Evolutionary conservation across 176 grass and related monocot genomes (phyloP), one percentile per base, ranked within the genome.

Genomic region (Echinochloa phyllopogon): DNA sequence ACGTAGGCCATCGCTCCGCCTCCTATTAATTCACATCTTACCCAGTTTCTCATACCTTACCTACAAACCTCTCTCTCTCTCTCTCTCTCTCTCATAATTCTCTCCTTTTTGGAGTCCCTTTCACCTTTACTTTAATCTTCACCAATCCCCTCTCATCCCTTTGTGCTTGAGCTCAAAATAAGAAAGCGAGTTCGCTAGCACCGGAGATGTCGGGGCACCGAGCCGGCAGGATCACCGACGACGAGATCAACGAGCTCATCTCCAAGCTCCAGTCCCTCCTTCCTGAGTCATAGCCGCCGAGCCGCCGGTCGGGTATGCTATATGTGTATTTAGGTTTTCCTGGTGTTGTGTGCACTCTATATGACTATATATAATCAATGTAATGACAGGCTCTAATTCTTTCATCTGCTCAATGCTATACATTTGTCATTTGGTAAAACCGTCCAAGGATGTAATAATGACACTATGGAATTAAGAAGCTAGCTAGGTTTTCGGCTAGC

Each of bases 181-280:
- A 44, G 38, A 62, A 24, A 8, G 21, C 2, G 41, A 49, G 42
- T 17, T 75, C 6, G 6, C 27, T 3, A 74, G 20, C 27, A 39
- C 37, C 9, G 20, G 74, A 25, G 49, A 81, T 88, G 86, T 88
- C 79, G 21, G 64, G 72, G 24, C 63, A 73, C 51, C 61, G 79
- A 23, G 43, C 44, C 10, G 65, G 62, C 17, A 59, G 86, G 79
- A 82, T 88, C 72, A 76, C 82, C 4, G 93, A 90, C 12, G 90
- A 95, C 75, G 93, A 95, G 73, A 88, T 95, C 67, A 84, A 76
- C 75, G 87, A 95, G 80, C 93, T 95, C 85, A 83, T 95, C 75
- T 88, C 93, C 69, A 92, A 92, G 84, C 93, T 95, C 74, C 90
- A 95, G 83, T 76, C 87, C 20, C 74, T 92, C 18, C 90, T 94